Percentiles rank a stretch among this genome's conserved stretches.
Conservation (phyloP, 176 grass and related monocot species). For the Cymbopogon citratus region DNA sequence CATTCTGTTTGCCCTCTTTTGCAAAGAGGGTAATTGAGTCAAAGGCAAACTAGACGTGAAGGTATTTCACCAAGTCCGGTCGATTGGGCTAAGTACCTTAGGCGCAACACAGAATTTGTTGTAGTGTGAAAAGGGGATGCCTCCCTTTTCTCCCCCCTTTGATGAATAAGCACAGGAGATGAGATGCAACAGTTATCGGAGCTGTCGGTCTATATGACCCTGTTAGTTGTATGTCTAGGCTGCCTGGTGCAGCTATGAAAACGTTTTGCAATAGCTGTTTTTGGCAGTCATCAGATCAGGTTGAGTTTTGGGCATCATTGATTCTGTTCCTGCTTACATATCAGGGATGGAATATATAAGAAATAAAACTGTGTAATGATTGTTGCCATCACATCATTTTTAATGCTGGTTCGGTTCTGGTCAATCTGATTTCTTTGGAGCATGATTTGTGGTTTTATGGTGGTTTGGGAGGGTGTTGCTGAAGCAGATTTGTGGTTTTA, state of each 20-base stretch:
- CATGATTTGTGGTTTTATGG: no score
- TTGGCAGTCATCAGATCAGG: background rate
- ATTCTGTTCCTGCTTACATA: background rate
- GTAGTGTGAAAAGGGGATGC: background rate
- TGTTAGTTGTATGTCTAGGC: conserved; percentile 3
- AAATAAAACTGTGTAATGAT: background rate
- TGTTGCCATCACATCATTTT: background rate
- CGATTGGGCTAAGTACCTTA: background rate
- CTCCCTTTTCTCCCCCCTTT: background rate
- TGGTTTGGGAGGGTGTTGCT: no score
- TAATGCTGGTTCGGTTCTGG: no score
- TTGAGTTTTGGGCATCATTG: background rate
- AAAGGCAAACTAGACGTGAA: conserved; percentile 30
- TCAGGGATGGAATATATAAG: background rate
- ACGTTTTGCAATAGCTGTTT: conserved; percentile 18
- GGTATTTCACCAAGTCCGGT: background rate
- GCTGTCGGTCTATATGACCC: background rate
- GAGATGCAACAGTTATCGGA: conserved; percentile 1
- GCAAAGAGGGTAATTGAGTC: conserved; percentile 75
- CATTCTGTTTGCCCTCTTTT: conserved; percentile 94
- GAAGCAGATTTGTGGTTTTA: no score
- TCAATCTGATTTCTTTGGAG: no score
- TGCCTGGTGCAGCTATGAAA: background rate
- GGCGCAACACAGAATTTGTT: conserved; percentile 16
- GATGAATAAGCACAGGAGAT: conserved; percentile 28